phyloP scores from a whole-genome alignment of 805 yeast species.

The Isabelozyma gotoi region DNA sequence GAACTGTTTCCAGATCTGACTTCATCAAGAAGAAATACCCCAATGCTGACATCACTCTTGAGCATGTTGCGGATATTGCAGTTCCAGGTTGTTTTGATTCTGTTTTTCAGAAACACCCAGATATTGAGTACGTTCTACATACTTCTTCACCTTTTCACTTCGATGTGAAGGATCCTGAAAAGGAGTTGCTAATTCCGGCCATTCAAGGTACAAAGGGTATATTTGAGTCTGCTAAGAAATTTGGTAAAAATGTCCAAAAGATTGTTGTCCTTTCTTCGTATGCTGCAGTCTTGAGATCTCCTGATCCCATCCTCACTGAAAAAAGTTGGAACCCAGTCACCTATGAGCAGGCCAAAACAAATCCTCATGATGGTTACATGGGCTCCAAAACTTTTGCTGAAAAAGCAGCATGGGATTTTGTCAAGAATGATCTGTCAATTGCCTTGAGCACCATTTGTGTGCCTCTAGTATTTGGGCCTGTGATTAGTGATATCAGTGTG shows the following conservation, averaged over 20 bases:
- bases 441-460: constrained; percentile 4
- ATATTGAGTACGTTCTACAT: constrained; percentile 25
- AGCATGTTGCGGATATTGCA: constrained; percentile 20
- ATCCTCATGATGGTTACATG: constrained; percentile 8
- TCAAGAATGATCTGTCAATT: constrained; percentile 2
- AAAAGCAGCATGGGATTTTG: constrained; percentile 11
- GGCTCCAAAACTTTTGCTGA: constrained; percentile 20
- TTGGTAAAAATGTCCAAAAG: too few species aligned
- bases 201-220: constrained; percentile 25
- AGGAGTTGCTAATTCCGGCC: constrained; percentile 25
- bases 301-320: too few species aligned
- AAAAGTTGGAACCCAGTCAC: too few species aligned
- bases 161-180: constrained; percentile 21
- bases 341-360: too few species aligned
- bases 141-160: too few species aligned
- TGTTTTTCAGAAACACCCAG: constrained; percentile 24
- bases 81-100: constrained; percentile 24
- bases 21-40: too few species aligned
- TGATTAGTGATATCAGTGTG: constrained; percentile 6
- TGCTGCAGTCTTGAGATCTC: too few species aligned
- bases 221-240: too few species aligned
- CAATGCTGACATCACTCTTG: too few species aligned
- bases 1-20: too few species aligned
- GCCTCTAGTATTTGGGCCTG: constrained; percentile 6
- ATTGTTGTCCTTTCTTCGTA: too few species aligned